Base-by-base conservation (phyloP, 345 rosid genomes). In the Passiflora organensis region DNA sequence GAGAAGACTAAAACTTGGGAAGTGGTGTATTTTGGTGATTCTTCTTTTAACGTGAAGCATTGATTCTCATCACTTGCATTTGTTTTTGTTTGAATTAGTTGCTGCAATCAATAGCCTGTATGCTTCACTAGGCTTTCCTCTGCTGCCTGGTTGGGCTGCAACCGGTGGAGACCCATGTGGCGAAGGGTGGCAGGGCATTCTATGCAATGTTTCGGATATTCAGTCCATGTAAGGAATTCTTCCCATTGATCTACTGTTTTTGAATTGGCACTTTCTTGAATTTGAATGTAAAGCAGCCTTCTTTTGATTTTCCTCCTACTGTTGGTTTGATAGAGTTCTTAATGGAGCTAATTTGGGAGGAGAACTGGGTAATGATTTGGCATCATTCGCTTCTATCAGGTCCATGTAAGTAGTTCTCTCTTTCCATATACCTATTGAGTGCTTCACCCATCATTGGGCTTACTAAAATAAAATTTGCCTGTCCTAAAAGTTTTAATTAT, bases 111-210 rank as follows among this genome's bases (percentile, higher is more conserved):
- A 82, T 60, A 82, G 73, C 56, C 68, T 94, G 41, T 83, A 78
- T 58, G 59, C 76, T 63, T 79, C 99, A 1, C 77, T 94, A 62
- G 89, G 96, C 16, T 65, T 69, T 51, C 99, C 97, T 66, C 17
- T 34, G 22, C 89, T 89, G 62, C 96, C 97, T 51, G 96, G 97
- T 43, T 94, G 99, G 99, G 76, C 85, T 72, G 84, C 88, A 53
- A 71, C 80, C 42, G 97, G 62, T 42, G 99, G 99, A 80, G 99
- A 93, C 72, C 99, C 99, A 0, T 93, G 99, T 70, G 91, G 78
- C 39, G 89, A 85, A 67, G 62, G 68, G 48, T 89, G 99, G 97
- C 99, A 93, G 81, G 99, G 99, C 43, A 73, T 89, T 68, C 61
- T 21, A 45, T 93, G 99, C 58, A 80, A 81, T 56, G 82, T 46